phyloP scores from a whole-genome alignment of 225 moss, liverwort and hornwort genomes.

The Anthoceros angustus region DNA sequence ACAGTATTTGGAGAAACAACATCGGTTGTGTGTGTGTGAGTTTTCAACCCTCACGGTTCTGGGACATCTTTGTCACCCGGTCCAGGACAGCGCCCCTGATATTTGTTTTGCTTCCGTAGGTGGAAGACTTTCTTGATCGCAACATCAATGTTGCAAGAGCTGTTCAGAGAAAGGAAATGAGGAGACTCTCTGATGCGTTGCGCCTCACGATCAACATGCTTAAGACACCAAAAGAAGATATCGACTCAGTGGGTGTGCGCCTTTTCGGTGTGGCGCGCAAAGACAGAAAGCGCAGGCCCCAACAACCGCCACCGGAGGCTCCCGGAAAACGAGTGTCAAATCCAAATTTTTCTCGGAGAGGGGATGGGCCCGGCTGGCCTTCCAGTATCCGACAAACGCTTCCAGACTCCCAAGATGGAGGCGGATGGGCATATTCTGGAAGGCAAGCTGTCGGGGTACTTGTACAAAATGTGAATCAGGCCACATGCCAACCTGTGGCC shows the following conservation, averaged over 20 bases:
- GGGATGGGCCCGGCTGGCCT: too few species aligned
- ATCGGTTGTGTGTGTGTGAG: conserved; percentile 29
- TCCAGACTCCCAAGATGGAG: too few species aligned
- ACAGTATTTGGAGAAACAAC: conserved; percentile 84
- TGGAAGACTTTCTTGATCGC: background rate
- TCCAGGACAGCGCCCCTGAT: too few species aligned
- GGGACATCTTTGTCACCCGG: background rate
- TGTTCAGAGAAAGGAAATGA: background rate
- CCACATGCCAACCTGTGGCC: too few species aligned
- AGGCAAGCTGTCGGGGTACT: too few species aligned
- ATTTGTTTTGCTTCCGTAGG: background rate
- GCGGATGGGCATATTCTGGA: too few species aligned
- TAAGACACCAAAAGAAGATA: background rate
- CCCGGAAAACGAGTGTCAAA: background rate
- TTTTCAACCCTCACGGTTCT: background rate
- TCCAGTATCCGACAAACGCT: too few species aligned
- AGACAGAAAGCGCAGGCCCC: background rate
- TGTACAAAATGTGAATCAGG: too few species aligned
- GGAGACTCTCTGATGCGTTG: background rate
- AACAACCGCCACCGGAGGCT: background rate
- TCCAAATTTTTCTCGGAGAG: too few species aligned
- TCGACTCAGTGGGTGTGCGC: background rate
- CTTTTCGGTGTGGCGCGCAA: background rate
- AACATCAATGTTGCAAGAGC: background rate
- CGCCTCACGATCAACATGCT: background rate